Base-by-base conservation (phyloP, 805 yeast species). In the Suhomyces vadensis region DNA sequence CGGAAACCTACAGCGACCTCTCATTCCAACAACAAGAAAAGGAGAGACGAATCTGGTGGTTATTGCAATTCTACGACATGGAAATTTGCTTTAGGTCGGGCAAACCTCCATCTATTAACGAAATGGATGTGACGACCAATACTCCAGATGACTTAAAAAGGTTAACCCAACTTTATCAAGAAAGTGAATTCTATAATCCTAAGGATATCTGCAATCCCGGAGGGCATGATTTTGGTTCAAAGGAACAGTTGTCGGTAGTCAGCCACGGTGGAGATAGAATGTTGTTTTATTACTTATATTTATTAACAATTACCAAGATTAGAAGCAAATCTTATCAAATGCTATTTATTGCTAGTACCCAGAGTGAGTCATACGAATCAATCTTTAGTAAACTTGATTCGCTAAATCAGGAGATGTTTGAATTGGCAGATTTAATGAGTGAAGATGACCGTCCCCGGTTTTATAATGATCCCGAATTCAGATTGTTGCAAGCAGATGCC, bases 11-110 rank as follows among this genome's bases (percentile, higher is more conserved):
- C 29, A 48, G 37, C 9, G 47, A 52, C 17, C 46, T 66, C 16
- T 42, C 58, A 1, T 36, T 41, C 0, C 60, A 49, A 13, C 69
- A 63, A 23, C 58, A 52, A 22, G 36, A 31, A 9, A 41, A 50
- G 17, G 56, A 71, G 31, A 54, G 67, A 39, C 51, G 49, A 8
- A 41, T 69, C 1, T 71, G 76, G 76, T 58, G 66, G 59, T 57
- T 58, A 24, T 68, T 74, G 48, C 66, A 63, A 31, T 63, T 53
- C 44, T 58, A 58, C 22, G 74, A 70, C 38, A 63, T 62, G 49
- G 76, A 71, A 42, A 55, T 64, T 14, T 65, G 71, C 45, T 69
- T 62, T 47, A 59, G 73, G 26, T 49, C 55, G 39, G 76, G 74
- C 3, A 69, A 67, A 40, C 71, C 75, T 1, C 74, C 74, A 1